Base-by-base conservation (phyloP, 163 green algal species). In the Chloromonas sp. region DNA sequence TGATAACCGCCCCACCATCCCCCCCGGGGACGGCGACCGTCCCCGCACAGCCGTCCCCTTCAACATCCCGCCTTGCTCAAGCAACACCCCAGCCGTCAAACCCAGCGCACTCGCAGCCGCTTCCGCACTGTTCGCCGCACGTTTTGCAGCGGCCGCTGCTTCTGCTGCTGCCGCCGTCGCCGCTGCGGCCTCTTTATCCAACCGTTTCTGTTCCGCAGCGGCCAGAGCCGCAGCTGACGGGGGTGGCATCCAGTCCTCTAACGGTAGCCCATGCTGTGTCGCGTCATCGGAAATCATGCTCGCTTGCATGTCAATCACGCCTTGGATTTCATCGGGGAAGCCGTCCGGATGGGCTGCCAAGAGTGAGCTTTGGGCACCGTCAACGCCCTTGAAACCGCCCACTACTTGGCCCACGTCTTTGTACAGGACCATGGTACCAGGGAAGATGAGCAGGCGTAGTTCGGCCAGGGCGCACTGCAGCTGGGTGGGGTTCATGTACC, bases 391-490 rank as follows among this genome's bases (percentile, higher is more conserved):
- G 79, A 83, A 83, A 3, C 14, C 14, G 11, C 13, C 60, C 59
- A 15, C 79, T 11, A 76, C 14, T 1, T 71, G 11, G 1, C 1
- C 59, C 1, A 62, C n/a, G 58, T 58, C 60, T 11, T 83, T 83
- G 59, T 58, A 71, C 3, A 36, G 8, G 58, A 92, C 81, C 82
- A 82, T 76, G 2, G 94, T 95, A 15, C 93, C 92, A 0, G 95
- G 95, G 88, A 98, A 98, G 74, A 97, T 91, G n/a, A 98, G 91
- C 87, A 98, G 90, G 70, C 92, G 92, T 87, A 97, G 90, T 85
- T 97, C 91, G 76, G 86, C 83, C 84, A 92, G 88, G 58, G 92
- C 90, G 81, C 86, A 84, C 61, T 87, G 87, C 71, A 92, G 84
- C 79, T 91, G 85, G 58, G 76, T 58, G 58, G 88, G 76, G 1